These are phyloP conservation scores for Metschnikowia vanudenii DNA, from an alignment of 805 yeast genomes.

Conservation along the genomic window DNA sequence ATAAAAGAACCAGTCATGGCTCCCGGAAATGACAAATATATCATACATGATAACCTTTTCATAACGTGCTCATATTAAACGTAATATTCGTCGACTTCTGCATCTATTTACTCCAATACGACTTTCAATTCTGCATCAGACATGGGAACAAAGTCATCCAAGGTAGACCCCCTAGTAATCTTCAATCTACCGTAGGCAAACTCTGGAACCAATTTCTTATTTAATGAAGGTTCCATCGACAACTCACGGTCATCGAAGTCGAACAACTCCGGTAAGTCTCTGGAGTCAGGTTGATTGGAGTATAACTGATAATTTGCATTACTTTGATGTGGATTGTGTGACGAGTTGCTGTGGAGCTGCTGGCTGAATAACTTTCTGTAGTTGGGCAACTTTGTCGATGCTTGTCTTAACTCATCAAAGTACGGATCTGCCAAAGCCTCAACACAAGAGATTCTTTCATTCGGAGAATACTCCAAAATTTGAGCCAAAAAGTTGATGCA, in stretches of 20 bases:
- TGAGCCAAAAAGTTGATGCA: constrained; percentile 55
- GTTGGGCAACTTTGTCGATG: constrained; percentile 40
- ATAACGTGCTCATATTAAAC: constrained; percentile 5
- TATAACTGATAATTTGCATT: constrained; percentile 44
- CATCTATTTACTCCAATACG: constrained; percentile 29
- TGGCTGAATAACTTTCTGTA: constrained; percentile 43
- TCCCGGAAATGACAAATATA: too few species aligned
- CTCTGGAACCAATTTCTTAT: constrained; percentile 42
- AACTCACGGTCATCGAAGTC: constrained; percentile 54
- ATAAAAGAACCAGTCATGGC: too few species aligned
- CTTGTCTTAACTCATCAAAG: constrained; percentile 52
- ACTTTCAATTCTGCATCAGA: constrained; percentile 26
- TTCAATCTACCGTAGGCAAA: constrained; percentile 32
- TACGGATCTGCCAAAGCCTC: constrained; percentile 51
- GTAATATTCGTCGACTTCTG: constrained; percentile 10
- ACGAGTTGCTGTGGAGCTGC: constrained; percentile 31
- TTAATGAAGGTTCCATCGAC: constrained; percentile 42
- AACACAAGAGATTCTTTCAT: constrained; percentile 58
- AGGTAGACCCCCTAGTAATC: constrained; percentile 23
- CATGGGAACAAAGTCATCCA: constrained; percentile 42
- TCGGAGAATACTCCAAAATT: constrained; percentile 68
- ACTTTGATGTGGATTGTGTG: constrained; percentile 30
- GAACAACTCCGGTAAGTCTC: constrained; percentile 48
- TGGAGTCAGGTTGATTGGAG: constrained; percentile 39
- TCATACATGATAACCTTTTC: not conserved